phyloP scores from a whole-genome alignment of 768 basidiomycete species.

The Heimioporus sp. region DNA sequence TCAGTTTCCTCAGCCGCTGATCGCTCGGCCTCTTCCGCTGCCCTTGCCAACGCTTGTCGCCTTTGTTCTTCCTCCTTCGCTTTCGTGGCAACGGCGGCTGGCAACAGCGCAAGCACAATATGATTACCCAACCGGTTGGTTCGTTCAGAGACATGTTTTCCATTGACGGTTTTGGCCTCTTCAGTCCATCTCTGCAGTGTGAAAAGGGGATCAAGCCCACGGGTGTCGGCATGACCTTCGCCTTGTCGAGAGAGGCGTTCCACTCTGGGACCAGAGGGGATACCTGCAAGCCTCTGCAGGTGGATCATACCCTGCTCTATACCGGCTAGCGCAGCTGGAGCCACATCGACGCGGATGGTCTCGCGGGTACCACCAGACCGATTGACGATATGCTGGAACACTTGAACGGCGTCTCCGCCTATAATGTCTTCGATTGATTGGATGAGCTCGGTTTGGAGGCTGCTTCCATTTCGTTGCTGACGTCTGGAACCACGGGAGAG shows the following conservation, averaged over 20 bases:
- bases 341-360: slow-evolving; percentile 76
- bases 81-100: slow-evolving; percentile 68
- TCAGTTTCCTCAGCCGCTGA: slow-evolving; percentile 31
- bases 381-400: slow-evolving; percentile 80
- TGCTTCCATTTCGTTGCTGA: slow-evolving; percentile 49
- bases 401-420: slow-evolving; percentile 75
- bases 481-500: slow-evolving; percentile 53
- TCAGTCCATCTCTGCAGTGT: slow-evolving; percentile 89
- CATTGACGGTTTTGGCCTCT: slow-evolving; percentile 79
- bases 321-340: slow-evolving; percentile 60
- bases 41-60: slow-evolving; percentile 49
- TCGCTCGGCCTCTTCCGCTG: slow-evolving; percentile 46
- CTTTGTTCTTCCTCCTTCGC: slow-evolving; percentile 38
- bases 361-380: slow-evolving; percentile 57
- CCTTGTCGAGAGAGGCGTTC: slow-evolving; percentile 50
- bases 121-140: slow-evolving; percentile 68
- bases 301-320: slow-evolving; percentile 55
- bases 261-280: slow-evolving; percentile 55
- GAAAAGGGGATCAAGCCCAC: slow-evolving; percentile 71
- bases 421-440: slow-evolving; percentile 81
- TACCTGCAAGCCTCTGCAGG: slow-evolving; percentile 44
- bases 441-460: slow-evolving; percentile 55
- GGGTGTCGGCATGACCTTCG: slow-evolving; percentile 43
- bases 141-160: slow-evolving; percentile 68
- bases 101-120: slow-evolving; percentile 69